Evolutionary conservation across 352 stramenopile species (phyloP).

Genomic region (Pythium dissimile): DNA sequence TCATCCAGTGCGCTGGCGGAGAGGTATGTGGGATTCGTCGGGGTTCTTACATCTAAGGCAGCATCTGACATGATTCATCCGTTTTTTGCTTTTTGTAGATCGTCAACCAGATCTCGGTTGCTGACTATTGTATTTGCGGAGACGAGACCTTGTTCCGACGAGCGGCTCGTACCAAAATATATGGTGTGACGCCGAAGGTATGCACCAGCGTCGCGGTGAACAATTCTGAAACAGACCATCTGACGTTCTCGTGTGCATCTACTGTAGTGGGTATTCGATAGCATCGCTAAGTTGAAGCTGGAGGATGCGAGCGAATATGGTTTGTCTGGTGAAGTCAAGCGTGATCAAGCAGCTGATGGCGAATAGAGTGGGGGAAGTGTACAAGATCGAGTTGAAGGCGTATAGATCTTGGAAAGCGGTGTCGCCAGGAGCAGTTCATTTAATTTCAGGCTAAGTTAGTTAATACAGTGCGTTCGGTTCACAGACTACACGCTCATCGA

Average conservation of each 20-base stretch:
- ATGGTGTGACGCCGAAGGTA: constrained; percentile 67
- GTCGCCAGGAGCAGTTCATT: no score
- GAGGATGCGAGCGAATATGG: no score
- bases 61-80: not conserved
- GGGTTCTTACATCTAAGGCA: not conserved
- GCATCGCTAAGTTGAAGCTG: constrained; percentile 63
- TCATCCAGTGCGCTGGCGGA: constrained; percentile 71
- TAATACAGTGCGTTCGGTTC: no score
- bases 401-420: no score
- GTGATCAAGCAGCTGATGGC: no score
- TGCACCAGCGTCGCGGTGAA: not conserved
- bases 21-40: constrained; percentile 35
- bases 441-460: no score
- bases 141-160: constrained; percentile 61
- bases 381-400: no score
- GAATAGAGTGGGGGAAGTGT: no score
- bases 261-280: constrained; percentile 66
- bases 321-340: no score
- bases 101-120: constrained; percentile 70
- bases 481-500: no score
- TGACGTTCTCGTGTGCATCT: constrained; percentile 7
- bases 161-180: constrained; percentile 47
- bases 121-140: constrained; percentile 60
- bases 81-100: constrained; percentile 30
- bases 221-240: no score